These are phyloP conservation scores for Apostasia ramifera DNA, from an alignment of 106 monocot species.

Conservation along the genomic window DNA sequence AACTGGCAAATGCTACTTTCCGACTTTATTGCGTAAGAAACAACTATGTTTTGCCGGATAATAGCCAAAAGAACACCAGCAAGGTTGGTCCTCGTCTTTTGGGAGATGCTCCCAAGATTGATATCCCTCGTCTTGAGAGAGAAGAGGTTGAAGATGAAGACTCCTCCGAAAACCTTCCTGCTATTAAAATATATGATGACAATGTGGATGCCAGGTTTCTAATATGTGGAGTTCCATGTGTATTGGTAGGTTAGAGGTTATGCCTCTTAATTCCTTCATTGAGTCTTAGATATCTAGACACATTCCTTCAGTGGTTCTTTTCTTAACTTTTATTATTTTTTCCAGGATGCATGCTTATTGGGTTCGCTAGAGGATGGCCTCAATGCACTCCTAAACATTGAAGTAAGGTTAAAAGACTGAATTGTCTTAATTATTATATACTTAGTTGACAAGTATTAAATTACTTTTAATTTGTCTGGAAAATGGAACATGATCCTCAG, in stretches of 20 bases:
- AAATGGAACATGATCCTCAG: no score
- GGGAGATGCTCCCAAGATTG: constrained; percentile 81
- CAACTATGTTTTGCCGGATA: constrained; percentile 27
- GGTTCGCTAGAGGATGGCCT: constrained; percentile 90
- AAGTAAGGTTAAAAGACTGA: constrained; percentile 43
- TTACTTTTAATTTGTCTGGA: no score
- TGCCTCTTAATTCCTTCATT: neutral
- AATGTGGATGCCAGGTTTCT: constrained; percentile 60
- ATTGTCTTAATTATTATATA: neutral
- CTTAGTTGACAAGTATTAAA: neutral
- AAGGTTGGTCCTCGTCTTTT: constrained; percentile 59
- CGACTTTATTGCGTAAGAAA: constrained; percentile 54
- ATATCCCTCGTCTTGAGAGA: constrained; percentile 38
- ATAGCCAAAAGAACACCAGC: constrained; percentile 23
- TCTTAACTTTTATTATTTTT: constrained; percentile 12
- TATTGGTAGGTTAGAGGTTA: constrained; percentile 34
- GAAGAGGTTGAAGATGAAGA: constrained; percentile 23
- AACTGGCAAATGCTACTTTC: constrained; percentile 56
- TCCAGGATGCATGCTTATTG: constrained; percentile 75
- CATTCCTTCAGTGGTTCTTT: neutral
- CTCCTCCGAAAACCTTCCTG: constrained; percentile 36
- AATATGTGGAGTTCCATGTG: constrained; percentile 69
- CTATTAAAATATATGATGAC: constrained; percentile 81
- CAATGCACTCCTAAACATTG: constrained; percentile 91
- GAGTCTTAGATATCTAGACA: neutral